A percentile compares a stretch with the other conserved stretches of the same genome.
phyloP scores from a whole-genome alignment of 352 stramenopile genomes.

The Elongisporangium undulatum region DNA sequence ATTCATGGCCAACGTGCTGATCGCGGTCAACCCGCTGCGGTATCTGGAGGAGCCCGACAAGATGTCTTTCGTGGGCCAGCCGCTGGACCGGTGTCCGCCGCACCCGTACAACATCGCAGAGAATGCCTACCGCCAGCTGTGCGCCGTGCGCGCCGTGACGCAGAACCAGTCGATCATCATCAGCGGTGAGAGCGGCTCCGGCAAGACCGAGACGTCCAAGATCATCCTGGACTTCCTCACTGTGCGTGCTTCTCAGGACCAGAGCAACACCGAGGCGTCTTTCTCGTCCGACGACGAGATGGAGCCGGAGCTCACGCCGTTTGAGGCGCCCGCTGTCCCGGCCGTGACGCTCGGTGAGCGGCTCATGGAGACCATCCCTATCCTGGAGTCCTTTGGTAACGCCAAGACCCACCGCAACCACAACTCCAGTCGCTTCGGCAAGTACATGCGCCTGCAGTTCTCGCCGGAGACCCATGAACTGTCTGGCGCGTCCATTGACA shows the following conservation, averaged over 20 bases:
- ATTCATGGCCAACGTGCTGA: conserved; percentile 86
- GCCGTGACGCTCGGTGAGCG: conserved; percentile 65
- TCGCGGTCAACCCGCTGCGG: conserved; percentile 81
- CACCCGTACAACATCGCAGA: conserved; percentile 86
- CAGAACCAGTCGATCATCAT: conserved; percentile 95
- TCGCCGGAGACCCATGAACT: conserved; percentile 66
- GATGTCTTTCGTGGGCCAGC: conserved; percentile 61
- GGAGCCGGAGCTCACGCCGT: too few species aligned
- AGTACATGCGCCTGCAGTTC: conserved; percentile 89
- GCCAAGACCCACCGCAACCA: conserved; percentile 88
- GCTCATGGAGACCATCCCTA: conserved; percentile 89
- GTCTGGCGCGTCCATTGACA: conserved; percentile 72
- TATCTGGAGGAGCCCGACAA: conserved; percentile 70
- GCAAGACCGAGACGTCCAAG: conserved; percentile 96
- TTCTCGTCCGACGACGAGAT: conserved; percentile 17
- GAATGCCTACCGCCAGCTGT: conserved; percentile 79
- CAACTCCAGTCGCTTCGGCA: conserved; percentile 90
- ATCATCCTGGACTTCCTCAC: conserved; percentile 88
- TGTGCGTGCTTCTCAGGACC: conserved; percentile 59
- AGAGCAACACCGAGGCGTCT: conserved; percentile 35
- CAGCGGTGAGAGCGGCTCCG: conserved; percentile 90
- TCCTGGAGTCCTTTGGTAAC: conserved; percentile 88
- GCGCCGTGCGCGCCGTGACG: conserved; percentile 75
- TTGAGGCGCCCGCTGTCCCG: conserved; percentile 2
- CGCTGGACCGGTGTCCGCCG: conserved; percentile 61